These are phyloP conservation scores for Ensete glaucum DNA, from an alignment of 176 grass and related monocot species.

Conservation along the genomic window DNA sequence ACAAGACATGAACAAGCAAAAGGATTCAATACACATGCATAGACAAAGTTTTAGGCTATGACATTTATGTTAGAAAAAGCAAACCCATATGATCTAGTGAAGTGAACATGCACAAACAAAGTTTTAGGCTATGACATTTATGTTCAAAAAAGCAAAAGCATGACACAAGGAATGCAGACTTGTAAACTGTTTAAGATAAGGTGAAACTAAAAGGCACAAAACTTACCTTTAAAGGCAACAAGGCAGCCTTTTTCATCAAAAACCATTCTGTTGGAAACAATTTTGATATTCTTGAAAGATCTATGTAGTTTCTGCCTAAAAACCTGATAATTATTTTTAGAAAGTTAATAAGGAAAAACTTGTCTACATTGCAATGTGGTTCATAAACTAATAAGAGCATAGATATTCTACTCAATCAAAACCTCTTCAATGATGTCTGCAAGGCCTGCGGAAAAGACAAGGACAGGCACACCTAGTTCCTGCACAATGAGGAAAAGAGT, in stretches of 20 bases:
- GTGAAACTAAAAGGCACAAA: conserved; percentile 11
- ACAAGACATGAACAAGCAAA: conserved; percentile 64
- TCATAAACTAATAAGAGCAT: neutral
- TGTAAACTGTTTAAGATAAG: neutral
- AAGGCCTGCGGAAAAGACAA: conserved; percentile 96
- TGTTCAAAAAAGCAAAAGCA: neutral
- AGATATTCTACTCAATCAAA: neutral
- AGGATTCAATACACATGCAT: neutral
- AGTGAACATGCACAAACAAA: neutral
- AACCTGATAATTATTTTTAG: conserved; percentile 41
- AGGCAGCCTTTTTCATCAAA: conserved; percentile 69
- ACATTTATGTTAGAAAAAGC: neutral
- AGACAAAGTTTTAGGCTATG: neutral
- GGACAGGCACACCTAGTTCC: conserved; percentile 70
- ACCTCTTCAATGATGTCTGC: conserved; percentile 96
- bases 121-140: neutral
- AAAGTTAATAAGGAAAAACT: neutral
- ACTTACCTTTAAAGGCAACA: conserved; percentile 85
- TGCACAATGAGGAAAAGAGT: conserved; percentile 30
- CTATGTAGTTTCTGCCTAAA: conserved; percentile 74
- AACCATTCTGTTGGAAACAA: conserved; percentile 94
- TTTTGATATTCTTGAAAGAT: conserved; percentile 83
- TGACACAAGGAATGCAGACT: neutral
- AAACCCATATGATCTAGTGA: too few relatives aligned
- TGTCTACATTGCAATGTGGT: neutral